Evolutionary conservation across 306 rosid species (phyloP), one percentile per base, ranked within the genome.

Genomic region (Castanospermum australe): DNA sequence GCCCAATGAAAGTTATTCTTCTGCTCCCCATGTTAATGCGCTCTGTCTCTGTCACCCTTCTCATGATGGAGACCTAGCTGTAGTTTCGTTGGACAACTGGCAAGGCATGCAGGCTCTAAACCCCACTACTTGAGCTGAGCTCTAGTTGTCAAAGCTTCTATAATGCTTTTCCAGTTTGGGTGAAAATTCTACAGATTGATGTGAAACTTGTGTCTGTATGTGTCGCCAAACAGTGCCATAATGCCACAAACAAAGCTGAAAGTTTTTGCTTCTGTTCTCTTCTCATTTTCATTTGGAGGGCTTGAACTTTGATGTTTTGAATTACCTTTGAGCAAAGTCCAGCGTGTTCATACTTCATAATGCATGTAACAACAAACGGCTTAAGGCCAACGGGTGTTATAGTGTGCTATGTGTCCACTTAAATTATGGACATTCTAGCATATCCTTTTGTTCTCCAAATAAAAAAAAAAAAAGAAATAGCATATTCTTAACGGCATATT

Each of bases 61-160:
- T 68, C 57, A 57, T 82, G 79, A 50, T 30, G 75, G 28, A 14
- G 68, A 52, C 79, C 24, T 51, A 70, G 79, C 33, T 50, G 28
- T 13, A 11, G 85, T 82, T 48, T 76, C 51, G 8, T 45, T 11
- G 45, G 54, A 77, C 79, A 76, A 24, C 3, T 69, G 41, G 41
- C 30, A 20, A 35, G 52, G 1, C 68, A 15, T 71, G 67, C 60
- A 13, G 52, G 52, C 33, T 62, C 60, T 38, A 24, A 33, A 41
- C 51, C 47, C 30, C 15, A 8, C 4, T 51, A 21, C 0, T 45
- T 6, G 51, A 7, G 17, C 56, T 12, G n/a, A n/a, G n/a, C 6
- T 70, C 60, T 39, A 33, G 5, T 62, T 5, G 67, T 75, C 74
- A 65, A 41, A 65, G 71, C 36, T 33, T 59, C 60, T 2, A 36